These are phyloP conservation scores for Fusarium siculi DNA, from an alignment of 2,329 filamentous ascomycete species.

Conservation along the genomic window DNA sequence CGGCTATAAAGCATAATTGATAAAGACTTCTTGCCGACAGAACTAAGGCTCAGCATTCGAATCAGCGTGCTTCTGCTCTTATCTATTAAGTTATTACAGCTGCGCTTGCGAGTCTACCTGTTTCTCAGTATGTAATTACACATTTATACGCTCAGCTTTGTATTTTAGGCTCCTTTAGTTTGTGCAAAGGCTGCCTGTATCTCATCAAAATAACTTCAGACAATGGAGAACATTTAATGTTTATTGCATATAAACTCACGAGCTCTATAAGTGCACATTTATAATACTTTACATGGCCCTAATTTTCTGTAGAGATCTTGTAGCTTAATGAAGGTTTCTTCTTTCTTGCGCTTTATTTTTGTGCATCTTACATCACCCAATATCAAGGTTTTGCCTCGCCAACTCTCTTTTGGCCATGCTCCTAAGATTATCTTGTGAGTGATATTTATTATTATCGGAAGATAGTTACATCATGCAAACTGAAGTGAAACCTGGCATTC, in stretches of 20 bases:
- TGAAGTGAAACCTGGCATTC: fast-evolving
- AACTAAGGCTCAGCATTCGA: fast-evolving
- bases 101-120: background rate
- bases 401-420: fast-evolving
- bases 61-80: background rate
- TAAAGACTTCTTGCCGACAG: background rate
- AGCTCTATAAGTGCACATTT: fast-evolving
- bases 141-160: fast-evolving
- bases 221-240: fast-evolving
- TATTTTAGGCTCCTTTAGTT: background rate
- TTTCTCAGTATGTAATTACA: fast-evolving
- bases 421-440: fast-evolving
- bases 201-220: fast-evolving
- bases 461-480: fast-evolving
- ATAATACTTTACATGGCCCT: fast-evolving
- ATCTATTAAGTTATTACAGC: background rate
- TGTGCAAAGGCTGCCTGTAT: fast-evolving
- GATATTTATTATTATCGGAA: fast-evolving
- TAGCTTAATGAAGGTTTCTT: fast-evolving
- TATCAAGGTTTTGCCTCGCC: background rate
- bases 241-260: fast-evolving
- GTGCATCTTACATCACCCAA: fast-evolving
- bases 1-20: background rate
- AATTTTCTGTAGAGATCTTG: fast-evolving
- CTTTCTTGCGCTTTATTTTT: fast-evolving